Conservation (phyloP, 768 basidiomycete species). For the Serendipita sp. region DNA sequence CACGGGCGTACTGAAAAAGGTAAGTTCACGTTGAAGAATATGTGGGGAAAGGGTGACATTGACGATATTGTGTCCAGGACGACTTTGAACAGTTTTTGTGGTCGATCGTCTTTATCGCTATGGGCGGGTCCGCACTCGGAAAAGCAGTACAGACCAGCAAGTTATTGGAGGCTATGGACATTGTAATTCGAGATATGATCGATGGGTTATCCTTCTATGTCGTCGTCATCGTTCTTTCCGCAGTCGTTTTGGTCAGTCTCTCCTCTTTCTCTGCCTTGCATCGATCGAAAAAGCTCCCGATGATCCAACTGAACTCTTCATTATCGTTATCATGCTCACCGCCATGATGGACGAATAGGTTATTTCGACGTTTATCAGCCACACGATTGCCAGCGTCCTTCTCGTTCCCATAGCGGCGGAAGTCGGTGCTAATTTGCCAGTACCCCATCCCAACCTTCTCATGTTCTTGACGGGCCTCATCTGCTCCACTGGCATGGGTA, state of each 20-base stretch:
- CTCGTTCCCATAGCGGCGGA: constrained; percentile 92
- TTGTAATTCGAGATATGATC: constrained; percentile 40
- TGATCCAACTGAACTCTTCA: background rate
- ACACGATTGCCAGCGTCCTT: constrained; percentile 90
- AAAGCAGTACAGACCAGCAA: constrained; percentile 86
- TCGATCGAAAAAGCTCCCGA: background rate
- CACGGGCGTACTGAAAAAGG: constrained; percentile 87
- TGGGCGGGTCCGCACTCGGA: constrained; percentile 95
- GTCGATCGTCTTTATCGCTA: constrained; percentile 90
- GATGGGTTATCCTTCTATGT: constrained; percentile 45
- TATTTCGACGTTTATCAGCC: constrained; percentile 91
- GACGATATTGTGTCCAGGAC: constrained; percentile 33
- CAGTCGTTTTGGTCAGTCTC: constrained; percentile 41
- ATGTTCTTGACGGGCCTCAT: constrained; percentile 88
- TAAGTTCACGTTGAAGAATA: constrained; percentile 17
- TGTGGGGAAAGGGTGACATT: background rate
- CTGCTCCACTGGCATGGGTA: constrained; percentile 93
- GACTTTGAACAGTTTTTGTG: constrained; percentile 91
- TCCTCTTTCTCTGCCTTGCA: constrained; percentile 14
- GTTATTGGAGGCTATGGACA: constrained; percentile 63
- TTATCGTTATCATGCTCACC: background rate
- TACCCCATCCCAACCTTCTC: constrained; percentile 58
- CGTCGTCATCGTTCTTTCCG: constrained; percentile 55
- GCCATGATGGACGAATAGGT: constrained; percentile 27
- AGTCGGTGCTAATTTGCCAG: constrained; percentile 60